These are phyloP conservation scores for Anethum foeniculum DNA, from an alignment of 140 eudicot species.

Conservation along the genomic window DNA sequence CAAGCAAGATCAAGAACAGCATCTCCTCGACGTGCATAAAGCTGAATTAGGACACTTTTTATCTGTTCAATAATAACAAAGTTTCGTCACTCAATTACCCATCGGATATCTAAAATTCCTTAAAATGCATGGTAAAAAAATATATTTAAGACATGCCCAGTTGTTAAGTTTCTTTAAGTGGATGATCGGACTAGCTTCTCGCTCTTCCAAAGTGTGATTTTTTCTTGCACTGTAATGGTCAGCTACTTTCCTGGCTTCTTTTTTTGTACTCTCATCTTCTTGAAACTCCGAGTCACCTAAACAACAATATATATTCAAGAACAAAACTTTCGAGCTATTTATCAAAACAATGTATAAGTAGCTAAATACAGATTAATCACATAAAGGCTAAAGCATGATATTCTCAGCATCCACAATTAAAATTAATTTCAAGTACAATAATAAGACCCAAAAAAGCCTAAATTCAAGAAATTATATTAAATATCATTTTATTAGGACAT, in stretches of 20 bases:
- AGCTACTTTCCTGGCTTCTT: constrained; percentile 77
- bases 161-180: constrained; percentile 95
- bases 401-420: neutral
- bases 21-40: constrained; percentile 81
- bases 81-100: neutral
- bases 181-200: constrained; percentile 97
- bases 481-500: neutral
- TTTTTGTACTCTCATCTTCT: constrained; percentile 75
- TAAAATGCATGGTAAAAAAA: neutral
- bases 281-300: constrained; percentile 61
- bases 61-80: constrained; percentile 40
- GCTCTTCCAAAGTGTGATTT: constrained; percentile 88
- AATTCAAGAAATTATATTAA: neutral
- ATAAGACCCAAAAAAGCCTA: neutral
- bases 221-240: constrained; percentile 98
- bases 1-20: constrained; percentile 98
- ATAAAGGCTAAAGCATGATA: neutral
- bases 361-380: neutral
- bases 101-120: neutral
- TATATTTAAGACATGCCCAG: constrained; percentile 40
- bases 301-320: neutral
- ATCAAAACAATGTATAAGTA: neutral
- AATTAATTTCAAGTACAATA: neutral
- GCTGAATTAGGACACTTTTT: constrained; percentile 88
- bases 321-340: neutral